Base-by-base conservation (phyloP, 176 grass and related monocot species). In the Cenchrus fungigraminus region DNA sequence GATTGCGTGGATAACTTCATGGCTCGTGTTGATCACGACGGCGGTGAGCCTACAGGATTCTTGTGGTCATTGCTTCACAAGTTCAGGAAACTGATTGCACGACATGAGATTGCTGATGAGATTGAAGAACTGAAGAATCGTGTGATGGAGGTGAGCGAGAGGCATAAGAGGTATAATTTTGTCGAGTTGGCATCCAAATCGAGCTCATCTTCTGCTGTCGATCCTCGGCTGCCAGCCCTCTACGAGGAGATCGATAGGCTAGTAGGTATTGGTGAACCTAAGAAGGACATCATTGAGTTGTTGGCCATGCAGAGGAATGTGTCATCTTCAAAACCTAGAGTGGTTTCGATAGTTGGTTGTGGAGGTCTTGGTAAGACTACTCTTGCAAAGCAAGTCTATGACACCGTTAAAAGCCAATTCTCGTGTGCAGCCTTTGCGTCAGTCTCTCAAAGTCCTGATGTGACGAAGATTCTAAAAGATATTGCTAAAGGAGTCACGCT, bases 301-400 rank as follows among this genome's bases (percentile, higher is more conserved):
- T 8, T 82, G 6, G 14, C 0, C 42, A 68, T 14, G 15, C 62
- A 54, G 7, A 2, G 6, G 44, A 45, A 45, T 45, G 0, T 0
- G 4, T 74, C 25, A 4, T 54, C 50, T 0, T 0, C 2, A 9
- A 4, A 54, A 16, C 25, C 5, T 34, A 54, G 52, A 74, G 71
- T 74, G 12, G 2, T 74, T 2, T 19, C 71, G 19, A 53, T 19
- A 11, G 6, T 6, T 37, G 67, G 68, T 6, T 22, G 32, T 28
- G 80, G 80, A 15, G 80, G 68, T 49, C 66, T 72, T 32, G 81
- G 81, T 8, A 83, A 83, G 55, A 83, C 81, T 12, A 73, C 68
- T 20, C 53, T 83, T 32, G 55, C 68, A 10, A 83, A 83, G 1
- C 54, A 61, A 51, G 80, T 82, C 12, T 82, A 46, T 22, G 0